Conservation (phyloP, 371 early-diverging fungal species). For the Rhizopus delemar region DNA sequence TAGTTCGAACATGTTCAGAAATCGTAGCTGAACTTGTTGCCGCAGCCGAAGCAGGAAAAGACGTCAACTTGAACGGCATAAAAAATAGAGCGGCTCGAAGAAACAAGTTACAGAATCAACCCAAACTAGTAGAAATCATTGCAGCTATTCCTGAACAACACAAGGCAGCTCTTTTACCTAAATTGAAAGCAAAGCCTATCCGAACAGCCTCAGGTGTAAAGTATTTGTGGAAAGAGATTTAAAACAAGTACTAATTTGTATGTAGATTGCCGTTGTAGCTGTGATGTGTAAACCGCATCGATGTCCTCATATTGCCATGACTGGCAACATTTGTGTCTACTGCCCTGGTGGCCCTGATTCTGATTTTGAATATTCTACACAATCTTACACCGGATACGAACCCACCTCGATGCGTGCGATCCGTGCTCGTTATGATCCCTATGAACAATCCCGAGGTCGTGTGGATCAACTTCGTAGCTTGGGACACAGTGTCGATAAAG, state of each 20-base stretch:
- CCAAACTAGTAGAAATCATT: slow-evolving; percentile 98
- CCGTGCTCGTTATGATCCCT: slow-evolving; percentile 98
- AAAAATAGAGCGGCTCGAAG: slow-evolving; percentile 75
- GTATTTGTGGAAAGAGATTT: neutral
- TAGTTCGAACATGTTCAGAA: slow-evolving; percentile 84
- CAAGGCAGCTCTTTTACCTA: slow-evolving; percentile 80
- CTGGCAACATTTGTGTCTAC: slow-evolving; percentile 99
- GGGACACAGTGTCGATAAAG: slow-evolving; percentile 99
- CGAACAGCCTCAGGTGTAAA: slow-evolving; percentile 97
- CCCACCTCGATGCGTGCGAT: slow-evolving; percentile 99
- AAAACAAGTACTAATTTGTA: too few species aligned
- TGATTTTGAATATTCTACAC: slow-evolving; percentile 99
- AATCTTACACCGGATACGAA: slow-evolving; percentile 99
- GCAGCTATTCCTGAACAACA: slow-evolving; percentile 97
- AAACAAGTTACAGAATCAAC: slow-evolving; percentile 85
- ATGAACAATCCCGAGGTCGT: slow-evolving; percentile 96
- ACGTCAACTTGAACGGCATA: slow-evolving; percentile 88
- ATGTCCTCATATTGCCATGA: slow-evolving; percentile 99
- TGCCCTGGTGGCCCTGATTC: slow-evolving; percentile 99
- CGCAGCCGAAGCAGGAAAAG: slow-evolving; percentile 68
- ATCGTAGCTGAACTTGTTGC: slow-evolving; percentile 88
- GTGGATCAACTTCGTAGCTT: slow-evolving; percentile 94
- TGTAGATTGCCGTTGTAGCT: slow-evolving; percentile 97
- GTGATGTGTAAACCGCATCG: slow-evolving; percentile 99
- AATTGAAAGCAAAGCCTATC: slow-evolving; percentile 96